These are phyloP conservation scores for Colletotrichum lupini DNA, from an alignment of 2,329 filamentous ascomycete species.

Conservation along the genomic window DNA sequence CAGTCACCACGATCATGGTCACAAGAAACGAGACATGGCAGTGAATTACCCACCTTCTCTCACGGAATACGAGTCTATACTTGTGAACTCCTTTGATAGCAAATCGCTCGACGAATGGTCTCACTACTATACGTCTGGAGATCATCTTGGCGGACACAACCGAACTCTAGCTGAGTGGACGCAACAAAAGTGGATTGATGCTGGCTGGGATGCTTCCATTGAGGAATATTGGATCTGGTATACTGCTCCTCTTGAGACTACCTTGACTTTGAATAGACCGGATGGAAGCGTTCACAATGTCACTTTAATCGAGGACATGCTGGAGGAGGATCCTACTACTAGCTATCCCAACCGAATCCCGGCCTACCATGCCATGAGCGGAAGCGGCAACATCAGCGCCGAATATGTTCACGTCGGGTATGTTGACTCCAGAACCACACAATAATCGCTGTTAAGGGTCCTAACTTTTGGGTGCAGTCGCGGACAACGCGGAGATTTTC, in stretches of 20 bases:
- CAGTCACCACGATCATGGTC: conserved; percentile 2
- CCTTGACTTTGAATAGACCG: conserved; percentile 12
- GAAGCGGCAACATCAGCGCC: conserved; percentile 16
- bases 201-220: conserved; percentile 13
- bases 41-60: conserved; percentile 17
- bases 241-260: conserved; percentile 20
- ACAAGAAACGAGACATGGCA: conserved; percentile 16
- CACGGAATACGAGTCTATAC: conserved; percentile 10
- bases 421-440: neutral
- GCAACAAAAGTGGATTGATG: conserved; percentile 13
- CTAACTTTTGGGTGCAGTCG: neutral
- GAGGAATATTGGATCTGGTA: conserved; percentile 30
- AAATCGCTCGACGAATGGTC: conserved; percentile 26
- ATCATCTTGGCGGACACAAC: conserved; percentile 29
- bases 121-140: conserved; percentile 25
- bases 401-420: conserved; percentile 29
- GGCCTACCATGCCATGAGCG: conserved; percentile 27
- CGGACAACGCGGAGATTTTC: conserved; percentile 14
- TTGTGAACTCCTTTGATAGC: conserved; percentile 25
- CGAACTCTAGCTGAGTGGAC: conserved; percentile 25
- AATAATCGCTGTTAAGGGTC: neutral
- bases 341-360: conserved; percentile 27
- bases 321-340: conserved; percentile 28
- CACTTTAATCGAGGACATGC: conserved; percentile 26
- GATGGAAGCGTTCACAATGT: conserved; percentile 21